Base-by-base conservation (phyloP, 257 asterid species). In the Jaltomata sinuosa region DNA sequence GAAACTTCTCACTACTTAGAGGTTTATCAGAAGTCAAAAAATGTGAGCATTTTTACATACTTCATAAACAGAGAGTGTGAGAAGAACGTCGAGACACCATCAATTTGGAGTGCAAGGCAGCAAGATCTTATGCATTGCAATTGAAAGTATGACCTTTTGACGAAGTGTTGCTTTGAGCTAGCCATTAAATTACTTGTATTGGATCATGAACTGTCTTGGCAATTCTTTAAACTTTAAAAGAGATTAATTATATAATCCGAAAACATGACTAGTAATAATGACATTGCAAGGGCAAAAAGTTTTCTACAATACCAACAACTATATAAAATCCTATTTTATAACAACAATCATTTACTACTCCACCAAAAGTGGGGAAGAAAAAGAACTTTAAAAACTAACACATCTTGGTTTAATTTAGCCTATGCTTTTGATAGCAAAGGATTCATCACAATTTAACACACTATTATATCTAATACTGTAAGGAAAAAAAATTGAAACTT, bases 381-480 rank as follows among this genome's bases (percentile, higher is more conserved):
- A 32, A 42, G 15, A 11, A 42, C 16, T 53, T 84, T 18, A 34
- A 59, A 61, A 54, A 79, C 68, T 85, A 88, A 76, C 84, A 83
- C 78, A 84, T 80, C 85, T 83, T 57, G 76, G 86, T 83, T 85
- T 84, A 89, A 90, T 88, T n/a, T 84, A 85, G 83, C 88, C 94
- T 86, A 89, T 82, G 86, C 86, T 89, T 74, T 89, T 67, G 61
- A 81, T 81, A 87, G 83, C 92, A 88, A 88, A 86, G 91, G 85
- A 89, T 90, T 86, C 89, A 87, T 86, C 88, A 86, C 92, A 89
- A 87, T 86, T 76, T 93, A 90, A 85, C 97, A 92, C 90, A 85
- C 92, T 89, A 86, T 68, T 83, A 87, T 84, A 59, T 87, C 92
- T 91, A 90, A 40, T 79, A 87, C 42, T 78, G 83, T 55, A 40